Conservation (phyloP, 192 early-diverging fungal genomes). For the Podochytrium sp. region DNA sequence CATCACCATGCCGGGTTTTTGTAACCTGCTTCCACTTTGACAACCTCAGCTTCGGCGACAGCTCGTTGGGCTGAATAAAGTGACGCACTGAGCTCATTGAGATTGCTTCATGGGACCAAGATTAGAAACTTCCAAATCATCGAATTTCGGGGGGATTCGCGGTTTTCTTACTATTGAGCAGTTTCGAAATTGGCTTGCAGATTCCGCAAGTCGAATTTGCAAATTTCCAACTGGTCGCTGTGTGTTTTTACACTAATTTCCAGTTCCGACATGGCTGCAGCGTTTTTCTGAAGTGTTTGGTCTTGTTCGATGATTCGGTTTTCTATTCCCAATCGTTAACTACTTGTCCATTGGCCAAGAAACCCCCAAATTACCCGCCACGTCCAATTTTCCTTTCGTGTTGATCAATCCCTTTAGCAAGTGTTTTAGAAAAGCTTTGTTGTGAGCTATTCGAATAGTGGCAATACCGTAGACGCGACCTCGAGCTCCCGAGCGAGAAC, state of each 20-base stretch:
- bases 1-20: not conserved
- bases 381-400: not conserved
- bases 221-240: conserved; percentile 28
- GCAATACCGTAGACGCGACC: not conserved
- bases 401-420: not conserved
- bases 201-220: conserved; percentile 40
- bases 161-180: conserved; percentile 31
- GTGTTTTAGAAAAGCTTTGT: not conserved
- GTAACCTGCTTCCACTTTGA: conserved; percentile 33
- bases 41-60: conserved; percentile 40
- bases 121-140: no score
- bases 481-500: not conserved
- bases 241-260: conserved; percentile 29
- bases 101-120: no score
- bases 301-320: not conserved
- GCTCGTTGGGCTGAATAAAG: conserved; percentile 29
- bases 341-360: not conserved
- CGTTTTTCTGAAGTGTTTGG: not conserved
- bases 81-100: no score
- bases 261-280: not conserved
- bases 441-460: not conserved
- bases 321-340: not conserved
- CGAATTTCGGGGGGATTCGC: no score
- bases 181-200: conserved; percentile 45
- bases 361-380: not conserved